Evolutionary conservation across 2,329 filamentous ascomycete species (phyloP), one percentile per base, ranked within the genome.

Genomic region (Cladophialophora chaetospira): DNA sequence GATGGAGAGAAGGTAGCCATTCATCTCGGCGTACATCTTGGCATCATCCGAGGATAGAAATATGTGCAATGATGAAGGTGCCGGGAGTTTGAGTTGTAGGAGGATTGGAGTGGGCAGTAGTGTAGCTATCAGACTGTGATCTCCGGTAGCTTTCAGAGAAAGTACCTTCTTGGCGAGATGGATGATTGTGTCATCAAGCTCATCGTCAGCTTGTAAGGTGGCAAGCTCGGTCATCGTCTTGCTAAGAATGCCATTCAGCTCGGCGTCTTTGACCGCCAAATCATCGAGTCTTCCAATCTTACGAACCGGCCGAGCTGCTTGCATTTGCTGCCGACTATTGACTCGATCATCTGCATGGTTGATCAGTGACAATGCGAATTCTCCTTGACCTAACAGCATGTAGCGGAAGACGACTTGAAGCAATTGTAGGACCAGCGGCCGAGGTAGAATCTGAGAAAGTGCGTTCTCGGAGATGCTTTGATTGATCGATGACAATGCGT

Each of bases 351-450:
- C 91, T 1, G 93, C 91, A 73, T 97, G 89, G 31, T 87, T 83
- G 1, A 95, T 90, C 23, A 99, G 74, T 0, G 88, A 87, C 73
- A 94, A 86, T 17, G 92, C 91, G 70, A 99, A 99, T 70, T 97
- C 94, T 50, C 93, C 93, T 29, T 90, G 83, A 1, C 88, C 88
- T 0, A 99, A 80, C 2, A 99, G 80, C 64, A 97, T 90, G 73
- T 96, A 97, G 55, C 94, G 87, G 45, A 92, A 83, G 1, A 97
- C 79, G 6, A 97, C 78, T 25, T 85, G 83, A 11, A 97, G 77
- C 47, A 89, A 84, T 62, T 94, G 87, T 4, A 90, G 76, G 3
- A 96, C 91, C 65, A 84, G 88, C 9, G 83, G 79, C 4, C 91
- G 76, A 0, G 94, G 94, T 3, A 99, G 73, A 0, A 97, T 79